Base-by-base conservation (phyloP, 352 stramenopile species). In the Phytophthora boehmeriae region DNA sequence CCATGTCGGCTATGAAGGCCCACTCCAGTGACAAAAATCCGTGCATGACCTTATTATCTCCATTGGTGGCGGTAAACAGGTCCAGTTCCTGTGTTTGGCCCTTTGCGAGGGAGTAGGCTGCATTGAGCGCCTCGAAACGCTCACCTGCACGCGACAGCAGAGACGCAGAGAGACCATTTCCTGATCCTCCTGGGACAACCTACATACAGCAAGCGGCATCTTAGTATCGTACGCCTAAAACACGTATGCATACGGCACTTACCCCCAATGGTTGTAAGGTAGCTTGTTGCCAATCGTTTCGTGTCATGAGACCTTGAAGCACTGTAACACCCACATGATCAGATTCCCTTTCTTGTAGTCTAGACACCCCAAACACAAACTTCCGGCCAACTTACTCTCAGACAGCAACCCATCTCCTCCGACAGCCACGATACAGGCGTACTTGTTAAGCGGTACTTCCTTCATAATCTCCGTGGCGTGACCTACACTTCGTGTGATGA, bases 1-100 rank as follows among this genome's bases (percentile, higher is more conserved):
- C 85, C 60, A 93, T 81, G 53, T 93, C 79, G 17, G 83, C 82
- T 48, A 90, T 76, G 36, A 94, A 84, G 13, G 82, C 89, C 88
- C 88, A 97, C 60, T 93, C 82, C n/a, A 96, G 42, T 20, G 82
- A 90, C 52, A 96, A 59, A 59, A 96, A 95, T 22, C 82, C 88
- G 67, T 87, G 85, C 75, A 89, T 77, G 43, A 78, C 44, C 25
- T 89, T 66, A 16, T 76, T 54, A 27, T 78, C 57, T 45, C 63
- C 64, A 52, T 88, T 82, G 14, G 67, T 70, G 20, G 77, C 60
- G 17, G 69, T 80, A 35, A 85, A 76, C 39, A 93, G 60, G 56
- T 95, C 86, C 42, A 95, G 61, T 16, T 89, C 80, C 36, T 88
- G 75, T 2, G 73, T 38, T 17, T 59, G 62, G 20, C 87, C 86